Base-by-base conservation (phyloP, 2,329 filamentous ascomycete genomes). In the Phialophora chinensis region DNA sequence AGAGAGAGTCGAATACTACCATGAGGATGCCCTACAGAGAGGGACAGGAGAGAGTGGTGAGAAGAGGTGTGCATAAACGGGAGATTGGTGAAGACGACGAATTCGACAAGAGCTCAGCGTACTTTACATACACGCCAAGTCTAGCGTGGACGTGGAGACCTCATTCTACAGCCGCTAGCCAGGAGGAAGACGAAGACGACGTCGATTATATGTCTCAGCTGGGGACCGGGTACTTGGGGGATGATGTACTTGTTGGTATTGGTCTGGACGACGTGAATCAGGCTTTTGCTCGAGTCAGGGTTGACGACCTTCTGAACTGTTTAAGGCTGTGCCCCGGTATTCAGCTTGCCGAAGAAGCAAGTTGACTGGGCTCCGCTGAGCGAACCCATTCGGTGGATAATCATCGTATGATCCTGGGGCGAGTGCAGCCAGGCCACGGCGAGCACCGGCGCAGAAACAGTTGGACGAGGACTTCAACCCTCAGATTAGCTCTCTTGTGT, bases 111-210 rank as follows among this genome's bases (percentile, higher is more conserved):
- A 64, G 60, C 29, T 75, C 73, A 70, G 77, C 75, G 1, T 74
- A 75, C 25, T 78, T 80, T 63, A 79, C 78, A 0, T 79, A 80
- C 62, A 79, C 78, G 8, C 77, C 78, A 3, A 77, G 76, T 55
- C 75, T 79, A 25, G 75, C 76, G 1, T 80, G 76, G 69, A 75
- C 77, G 10, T 78, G 77, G 77, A 60, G 55, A 33, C 58, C 62
- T 27, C 60, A 66, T 38, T 61, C 62, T 14, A 56, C 56, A 6
- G 44, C 33, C 14, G 42, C 60, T 4, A 60, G 49, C 56, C 47
- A 49, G 47, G 66, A 69, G n/a, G 55, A 63, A 29, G 62, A 63
- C 1, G 42, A 65, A 10, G 52, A 66, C 25, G 66, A 70, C 56
- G 50, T 73, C 42, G 75, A 73, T n/a, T 74, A 76, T 63, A 63